These are phyloP conservation scores for Leccinum pallidistipes DNA, from an alignment of 1,284 basidiomycete genomes.

Conservation along the genomic window DNA sequence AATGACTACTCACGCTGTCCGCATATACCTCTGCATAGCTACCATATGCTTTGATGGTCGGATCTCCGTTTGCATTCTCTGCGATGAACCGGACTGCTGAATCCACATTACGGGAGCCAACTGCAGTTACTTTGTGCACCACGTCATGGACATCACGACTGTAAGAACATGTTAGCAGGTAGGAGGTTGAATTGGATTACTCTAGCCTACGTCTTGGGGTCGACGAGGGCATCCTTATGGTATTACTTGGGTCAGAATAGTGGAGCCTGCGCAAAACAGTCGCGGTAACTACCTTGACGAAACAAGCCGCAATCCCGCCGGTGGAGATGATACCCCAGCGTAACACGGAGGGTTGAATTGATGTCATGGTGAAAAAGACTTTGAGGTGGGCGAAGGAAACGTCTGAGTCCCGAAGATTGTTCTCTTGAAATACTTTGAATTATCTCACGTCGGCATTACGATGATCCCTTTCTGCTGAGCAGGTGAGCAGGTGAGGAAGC, in stretches of 20 bases:
- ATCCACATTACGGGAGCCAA: conserved; percentile 65
- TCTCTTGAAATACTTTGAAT: conserved; percentile 12
- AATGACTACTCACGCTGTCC: conserved; percentile 51
- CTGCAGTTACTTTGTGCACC: conserved; percentile 72
- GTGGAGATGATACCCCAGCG: conserved; percentile 61
- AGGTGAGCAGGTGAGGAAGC: conserved; percentile 4
- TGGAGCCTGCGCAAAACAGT: not conserved
- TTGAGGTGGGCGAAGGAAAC: not conserved
- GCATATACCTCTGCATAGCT: conserved; percentile 77
- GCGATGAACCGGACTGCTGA: conserved; percentile 56
- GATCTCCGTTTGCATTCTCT: conserved; percentile 47
- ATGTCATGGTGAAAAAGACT: conserved; percentile 16
- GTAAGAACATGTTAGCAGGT: conserved; percentile 1
- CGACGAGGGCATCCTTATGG: conserved; percentile 46
- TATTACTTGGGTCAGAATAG: conserved; percentile 9
- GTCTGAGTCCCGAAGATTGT: conserved; percentile 1
- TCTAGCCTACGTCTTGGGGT: conserved; percentile 47
- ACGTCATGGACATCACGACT: conserved; percentile 76
- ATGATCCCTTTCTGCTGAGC: conserved; percentile 7
- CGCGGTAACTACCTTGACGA: conserved; percentile 41
- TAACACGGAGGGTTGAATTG: conserved; percentile 38
- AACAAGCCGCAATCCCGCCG: conserved; percentile 46
- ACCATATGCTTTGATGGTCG: conserved; percentile 68
- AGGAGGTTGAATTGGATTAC: not conserved
- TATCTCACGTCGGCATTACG: not conserved